phyloP scores from a whole-genome alignment of 176 grass and related monocot species.

The Aegilops tauschii region DNA sequence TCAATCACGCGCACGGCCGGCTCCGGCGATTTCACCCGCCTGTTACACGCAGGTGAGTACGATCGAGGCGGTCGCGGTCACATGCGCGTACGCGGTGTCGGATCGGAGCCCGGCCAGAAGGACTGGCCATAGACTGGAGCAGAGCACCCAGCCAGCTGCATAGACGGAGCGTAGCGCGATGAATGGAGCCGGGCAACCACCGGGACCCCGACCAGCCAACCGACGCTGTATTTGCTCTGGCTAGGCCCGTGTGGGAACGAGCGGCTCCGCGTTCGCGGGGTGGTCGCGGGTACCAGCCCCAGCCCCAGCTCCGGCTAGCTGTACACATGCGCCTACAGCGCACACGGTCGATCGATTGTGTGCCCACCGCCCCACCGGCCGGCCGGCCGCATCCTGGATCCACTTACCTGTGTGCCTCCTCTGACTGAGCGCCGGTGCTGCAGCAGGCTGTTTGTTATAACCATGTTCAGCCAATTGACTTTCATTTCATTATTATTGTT shows the following conservation, averaged over 20 bases:
- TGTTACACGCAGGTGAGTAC: background rate
- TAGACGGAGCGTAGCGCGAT: background rate
- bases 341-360: background rate
- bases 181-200: slow-evolving; percentile 40
- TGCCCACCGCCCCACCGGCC: background rate
- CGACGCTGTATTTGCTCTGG: background rate
- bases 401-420: background rate
- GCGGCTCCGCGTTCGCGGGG: background rate
- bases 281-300: background rate
- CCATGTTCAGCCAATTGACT: background rate
- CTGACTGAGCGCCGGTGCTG: too few relatives aligned
- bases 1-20: background rate
- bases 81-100: background rate
- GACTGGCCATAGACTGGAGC: too few relatives aligned
- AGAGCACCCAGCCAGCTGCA: background rate
- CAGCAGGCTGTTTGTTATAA: background rate
- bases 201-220: slow-evolving; percentile 38
- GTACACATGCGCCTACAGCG: slow-evolving; percentile 11
- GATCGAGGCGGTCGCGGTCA: background rate
- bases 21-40: background rate
- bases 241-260: too few relatives aligned
- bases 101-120: background rate
- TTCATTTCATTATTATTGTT: too few relatives aligned
- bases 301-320: background rate
- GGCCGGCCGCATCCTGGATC: background rate